Percentiles rank a stretch among this genome's conserved stretches.
Conservation (phyloP, 1,139 yeast species). For the Kluyveromyces sp. region DNA sequence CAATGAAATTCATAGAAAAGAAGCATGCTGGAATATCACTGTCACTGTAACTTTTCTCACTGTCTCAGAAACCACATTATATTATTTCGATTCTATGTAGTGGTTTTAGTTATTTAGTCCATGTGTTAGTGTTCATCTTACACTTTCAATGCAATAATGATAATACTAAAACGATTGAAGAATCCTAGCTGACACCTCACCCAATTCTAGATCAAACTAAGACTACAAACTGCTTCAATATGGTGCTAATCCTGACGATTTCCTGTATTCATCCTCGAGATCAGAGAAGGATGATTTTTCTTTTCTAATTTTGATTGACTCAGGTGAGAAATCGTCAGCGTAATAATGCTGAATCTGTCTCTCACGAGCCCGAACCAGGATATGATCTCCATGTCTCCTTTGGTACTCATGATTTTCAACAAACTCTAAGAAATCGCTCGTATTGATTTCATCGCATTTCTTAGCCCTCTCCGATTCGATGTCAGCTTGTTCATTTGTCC, state of each 20-base stretch:
- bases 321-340: conserved; percentile 18
- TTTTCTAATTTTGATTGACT: conserved; percentile 8
- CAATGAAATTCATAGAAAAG: not conserved
- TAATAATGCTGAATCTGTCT: conserved; percentile 22
- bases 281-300: conserved; percentile 8
- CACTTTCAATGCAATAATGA: not conserved
- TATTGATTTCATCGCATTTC: conserved; percentile 23
- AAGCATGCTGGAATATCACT: not conserved
- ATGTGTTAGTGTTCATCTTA: not conserved
- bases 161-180: not conserved
- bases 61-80: not conserved
- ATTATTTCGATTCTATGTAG: not conserved
- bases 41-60: not conserved
- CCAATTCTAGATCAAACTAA: too few species aligned
- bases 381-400: conserved; percentile 17
- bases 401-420: conserved; percentile 22
- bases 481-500: conserved; percentile 17
- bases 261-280: conserved; percentile 2
- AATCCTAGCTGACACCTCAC: too few species aligned
- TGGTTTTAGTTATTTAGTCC: conserved; percentile 3
- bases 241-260: not conserved
- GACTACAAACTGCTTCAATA: too few species aligned
- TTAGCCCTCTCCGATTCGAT: conserved; percentile 21
- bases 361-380: conserved; percentile 21
- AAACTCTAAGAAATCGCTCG: conserved; percentile 17